Evolutionary conservation across 345 rosid species (phyloP), one percentile per base, ranked within the genome.

Genomic region (Lepidium aucheri): DNA sequence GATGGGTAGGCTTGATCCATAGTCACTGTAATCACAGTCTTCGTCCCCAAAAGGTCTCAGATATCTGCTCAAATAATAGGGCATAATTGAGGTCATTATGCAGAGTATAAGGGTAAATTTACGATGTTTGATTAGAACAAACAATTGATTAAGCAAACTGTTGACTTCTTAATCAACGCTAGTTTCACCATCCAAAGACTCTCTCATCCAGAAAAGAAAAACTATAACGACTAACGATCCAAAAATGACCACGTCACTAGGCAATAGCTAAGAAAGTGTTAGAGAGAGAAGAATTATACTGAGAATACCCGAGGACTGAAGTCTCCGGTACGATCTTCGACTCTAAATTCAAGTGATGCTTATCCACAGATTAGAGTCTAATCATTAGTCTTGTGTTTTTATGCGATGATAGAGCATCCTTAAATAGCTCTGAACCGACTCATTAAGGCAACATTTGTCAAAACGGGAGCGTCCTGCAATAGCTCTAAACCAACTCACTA

Each of bases 21-120:
- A 12, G 76, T 83, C 84, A 76, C 78, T 40, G 30, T 26, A 33
- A 58, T 8, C 69, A 9, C 40, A 44, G 13, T 70, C 6, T 26
- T 28, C 39, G 35, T 62, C 32, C 18, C 26, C 46, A 67, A 55
- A 32, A 28, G 26, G 35, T 11, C 34, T 38, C 59, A 56, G 57
- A 16, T 56, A 33, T 58, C 71, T 64, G 65, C 20, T 32, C 58
- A 39, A n/a, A 4, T 34, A 17, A 26, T 13, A 58, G 0, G 12
- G 14, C 2, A 45, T 10, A 35, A 6, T 2, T 56, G 3, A 22
- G 50, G 36, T 49, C 6, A 41, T 14, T 9, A 69, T 7, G 18
- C 46, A 42, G 44, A 60, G 14, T 18, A 33, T 4, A 22, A 32
- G 30, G 17, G 26, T 22, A n/a, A 63, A 51, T 26, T 40, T 40